Conservation (phyloP, 257 asterid species). For the Solanum chilense region DNA sequence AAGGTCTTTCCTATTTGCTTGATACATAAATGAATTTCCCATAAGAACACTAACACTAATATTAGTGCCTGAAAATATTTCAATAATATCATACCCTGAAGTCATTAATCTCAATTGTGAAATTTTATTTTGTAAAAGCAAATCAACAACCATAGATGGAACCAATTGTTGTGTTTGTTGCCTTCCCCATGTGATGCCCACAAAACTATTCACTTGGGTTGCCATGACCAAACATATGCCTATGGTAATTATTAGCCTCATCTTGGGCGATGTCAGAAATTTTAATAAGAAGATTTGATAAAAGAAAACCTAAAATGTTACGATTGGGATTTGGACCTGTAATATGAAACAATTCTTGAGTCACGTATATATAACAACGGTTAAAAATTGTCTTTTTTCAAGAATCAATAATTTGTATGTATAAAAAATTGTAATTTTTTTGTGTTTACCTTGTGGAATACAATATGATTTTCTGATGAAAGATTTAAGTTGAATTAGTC, state of each 20-base stretch:
- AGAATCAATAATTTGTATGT: neutral
- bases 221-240: neutral
- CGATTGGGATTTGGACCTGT: neutral
- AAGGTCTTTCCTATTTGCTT: neutral
- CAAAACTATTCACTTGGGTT: neutral
- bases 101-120: neutral
- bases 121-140: conserved; percentile 16
- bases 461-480: neutral
- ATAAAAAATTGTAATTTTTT: too few species aligned
- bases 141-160: conserved; percentile 32
- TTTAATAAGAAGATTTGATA: neutral
- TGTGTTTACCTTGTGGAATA: neutral
- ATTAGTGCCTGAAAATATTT: conserved; percentile 3
- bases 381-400: neutral
- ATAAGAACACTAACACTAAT: neutral
- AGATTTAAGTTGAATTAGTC: neutral
- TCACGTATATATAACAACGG: neutral
- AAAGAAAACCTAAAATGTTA: neutral
- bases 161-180: conserved; percentile 12
- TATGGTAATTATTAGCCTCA: neutral
- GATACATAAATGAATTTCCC: neutral
- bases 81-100: conserved; percentile 3
- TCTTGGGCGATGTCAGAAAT: neutral
- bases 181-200: conserved; percentile 29
- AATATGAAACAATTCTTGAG: neutral